These are phyloP conservation scores for Pleurotus tuber-regium DNA, from an alignment of 768 basidiomycete genomes.

Conservation along the genomic window DNA sequence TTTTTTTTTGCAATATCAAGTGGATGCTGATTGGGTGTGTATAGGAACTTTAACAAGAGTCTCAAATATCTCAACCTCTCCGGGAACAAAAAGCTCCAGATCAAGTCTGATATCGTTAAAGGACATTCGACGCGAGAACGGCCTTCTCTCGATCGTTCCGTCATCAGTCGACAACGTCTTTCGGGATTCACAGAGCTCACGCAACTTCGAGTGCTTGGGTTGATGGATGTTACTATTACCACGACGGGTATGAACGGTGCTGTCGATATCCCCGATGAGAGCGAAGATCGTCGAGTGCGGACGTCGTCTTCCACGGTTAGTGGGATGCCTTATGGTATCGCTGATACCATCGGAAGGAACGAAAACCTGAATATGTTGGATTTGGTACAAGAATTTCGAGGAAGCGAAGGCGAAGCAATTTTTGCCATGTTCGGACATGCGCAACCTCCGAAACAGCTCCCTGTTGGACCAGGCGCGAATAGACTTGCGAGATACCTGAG, in stretches of 20 bases:
- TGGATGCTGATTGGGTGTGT: background rate
- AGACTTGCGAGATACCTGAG: constrained; percentile 80
- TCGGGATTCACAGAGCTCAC: constrained; percentile 88
- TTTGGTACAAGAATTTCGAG: constrained; percentile 85
- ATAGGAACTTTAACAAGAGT: constrained; percentile 94
- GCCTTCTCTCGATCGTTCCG: constrained; percentile 21
- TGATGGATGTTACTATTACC: constrained; percentile 93
- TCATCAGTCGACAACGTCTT: constrained; percentile 38
- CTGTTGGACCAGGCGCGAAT: constrained; percentile 54
- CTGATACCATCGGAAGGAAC: constrained; percentile 81
- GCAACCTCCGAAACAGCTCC: constrained; percentile 39
- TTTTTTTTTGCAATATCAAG: background rate
- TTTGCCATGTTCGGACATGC: constrained; percentile 95
- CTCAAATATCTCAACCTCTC: constrained; percentile 94
- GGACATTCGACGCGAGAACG: constrained; percentile 22
- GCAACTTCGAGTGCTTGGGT: constrained; percentile 85
- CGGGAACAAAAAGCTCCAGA: constrained; percentile 94
- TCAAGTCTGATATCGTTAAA: constrained; percentile 67
- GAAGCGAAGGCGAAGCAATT: constrained; percentile 69
- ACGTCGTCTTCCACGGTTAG: constrained; percentile 88
- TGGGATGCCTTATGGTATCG: constrained; percentile 94
- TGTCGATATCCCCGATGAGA: constrained; percentile 76
- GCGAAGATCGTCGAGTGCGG: constrained; percentile 85
- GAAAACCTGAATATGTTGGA: constrained; percentile 89
- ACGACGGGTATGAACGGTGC: constrained; percentile 50